Percentiles rank a stretch among this genome's conserved stretches.
These are phyloP conservation scores for Rhododendron ferrugineum DNA, from an alignment of 148 eudicot genomes.

Conservation along the genomic window DNA sequence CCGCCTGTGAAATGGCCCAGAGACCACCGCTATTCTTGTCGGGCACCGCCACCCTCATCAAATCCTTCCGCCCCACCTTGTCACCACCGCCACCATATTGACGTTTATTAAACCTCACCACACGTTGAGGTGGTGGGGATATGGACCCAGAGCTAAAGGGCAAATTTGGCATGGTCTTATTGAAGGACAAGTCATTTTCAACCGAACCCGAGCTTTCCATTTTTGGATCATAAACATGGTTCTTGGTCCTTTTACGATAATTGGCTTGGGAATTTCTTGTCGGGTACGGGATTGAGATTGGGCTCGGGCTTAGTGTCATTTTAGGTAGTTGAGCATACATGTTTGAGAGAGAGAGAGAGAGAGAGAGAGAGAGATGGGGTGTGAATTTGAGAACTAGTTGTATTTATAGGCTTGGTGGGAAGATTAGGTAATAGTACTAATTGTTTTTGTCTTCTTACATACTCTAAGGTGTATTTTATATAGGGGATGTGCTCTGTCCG, in stretches of 20 bases:
- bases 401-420: not conserved
- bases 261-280: slow-evolving; percentile 3
- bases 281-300: slow-evolving; percentile 22
- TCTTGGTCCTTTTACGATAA: not conserved
- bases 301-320: slow-evolving; percentile 27
- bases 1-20: slow-evolving; percentile 23
- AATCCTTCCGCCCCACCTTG: slow-evolving; percentile 19
- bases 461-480: no score
- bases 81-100: not conserved
- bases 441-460: not conserved
- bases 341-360: not conserved
- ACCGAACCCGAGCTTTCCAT: not conserved
- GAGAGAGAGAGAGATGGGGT: not conserved
- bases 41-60: slow-evolving; percentile 24
- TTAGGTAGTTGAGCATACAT: slow-evolving; percentile 16
- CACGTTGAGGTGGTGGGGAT: not conserved
- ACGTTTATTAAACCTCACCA: not conserved
- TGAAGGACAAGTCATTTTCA: not conserved
- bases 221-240: not conserved
- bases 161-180: slow-evolving; percentile 11
- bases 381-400: not conserved
- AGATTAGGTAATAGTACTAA: not conserved
- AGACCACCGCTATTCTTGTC: slow-evolving; percentile 11
- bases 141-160: slow-evolving; percentile 14
- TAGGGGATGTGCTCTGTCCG: no score